phyloP scores from a whole-genome alignment of 1,284 basidiomycete genomes.

The Pseudozyma pruni region DNA sequence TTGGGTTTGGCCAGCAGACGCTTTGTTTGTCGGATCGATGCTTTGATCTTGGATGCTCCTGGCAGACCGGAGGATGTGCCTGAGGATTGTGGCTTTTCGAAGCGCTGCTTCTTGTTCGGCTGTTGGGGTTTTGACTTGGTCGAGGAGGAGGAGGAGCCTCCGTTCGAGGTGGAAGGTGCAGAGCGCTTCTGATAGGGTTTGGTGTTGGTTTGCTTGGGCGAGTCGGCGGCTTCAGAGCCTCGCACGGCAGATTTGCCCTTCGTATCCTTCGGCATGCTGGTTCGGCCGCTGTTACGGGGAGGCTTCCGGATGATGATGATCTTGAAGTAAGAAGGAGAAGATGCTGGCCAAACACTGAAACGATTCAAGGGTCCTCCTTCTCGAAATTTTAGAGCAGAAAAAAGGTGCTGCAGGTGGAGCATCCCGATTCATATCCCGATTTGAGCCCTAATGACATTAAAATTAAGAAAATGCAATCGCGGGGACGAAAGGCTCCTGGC shows the following conservation, averaged over 20 bases:
- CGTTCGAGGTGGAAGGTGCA: slow-evolving; percentile 5
- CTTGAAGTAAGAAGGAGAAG: background rate
- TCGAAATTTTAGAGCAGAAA: background rate
- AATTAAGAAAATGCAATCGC: background rate
- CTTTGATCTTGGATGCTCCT: slow-evolving; percentile 51
- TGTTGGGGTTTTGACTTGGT: slow-evolving; percentile 19
- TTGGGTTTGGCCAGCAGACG: slow-evolving; percentile 52
- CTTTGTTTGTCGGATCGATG: slow-evolving; percentile 53
- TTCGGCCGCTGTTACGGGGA: background rate
- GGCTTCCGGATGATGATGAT: background rate
- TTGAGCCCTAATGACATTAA: background rate
- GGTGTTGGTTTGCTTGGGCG: background rate
- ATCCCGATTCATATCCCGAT: background rate
- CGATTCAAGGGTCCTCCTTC: slow-evolving; percentile 2
- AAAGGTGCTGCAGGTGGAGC: slow-evolving; percentile 2
- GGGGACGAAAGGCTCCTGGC: background rate
- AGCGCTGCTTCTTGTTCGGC: slow-evolving; percentile 23
- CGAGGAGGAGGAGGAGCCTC: slow-evolving; percentile 1
- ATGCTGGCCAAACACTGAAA: background rate
- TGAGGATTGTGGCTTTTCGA: slow-evolving; percentile 18
- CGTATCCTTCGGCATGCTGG: slow-evolving; percentile 23
- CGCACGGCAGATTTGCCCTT: slow-evolving; percentile 24
- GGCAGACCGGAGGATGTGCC: slow-evolving; percentile 18
- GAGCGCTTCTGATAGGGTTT: slow-evolving; percentile 26
- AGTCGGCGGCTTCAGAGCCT: slow-evolving; percentile 6